These are phyloP conservation scores for Hygrophorus russula DNA, from an alignment of 768 basidiomycete species.

Conservation along the genomic window DNA sequence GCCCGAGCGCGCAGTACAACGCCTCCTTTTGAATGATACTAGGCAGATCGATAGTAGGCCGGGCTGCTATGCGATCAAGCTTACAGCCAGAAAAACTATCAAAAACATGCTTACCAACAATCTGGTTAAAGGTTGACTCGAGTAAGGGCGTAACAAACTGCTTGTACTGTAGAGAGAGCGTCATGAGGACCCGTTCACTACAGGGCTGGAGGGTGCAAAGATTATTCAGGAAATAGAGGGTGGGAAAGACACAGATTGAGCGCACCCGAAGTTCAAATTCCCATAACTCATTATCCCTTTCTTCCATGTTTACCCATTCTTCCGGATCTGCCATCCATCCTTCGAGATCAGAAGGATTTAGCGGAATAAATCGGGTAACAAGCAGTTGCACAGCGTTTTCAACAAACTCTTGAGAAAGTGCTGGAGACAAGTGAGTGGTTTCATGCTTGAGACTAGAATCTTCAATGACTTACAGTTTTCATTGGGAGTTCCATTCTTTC, in stretches of 20 bases:
- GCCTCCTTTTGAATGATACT: conserved; percentile 74
- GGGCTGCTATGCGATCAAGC: conserved; percentile 18
- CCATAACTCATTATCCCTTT: conserved; percentile 87
- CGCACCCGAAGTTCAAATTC: conserved; percentile 84
- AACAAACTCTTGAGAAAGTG: conserved; percentile 58
- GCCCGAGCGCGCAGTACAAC: conserved; percentile 81
- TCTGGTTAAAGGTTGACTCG: conserved; percentile 42
- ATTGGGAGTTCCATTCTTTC: conserved; percentile 49
- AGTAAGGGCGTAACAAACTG: conserved; percentile 62
- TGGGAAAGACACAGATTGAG: background rate
- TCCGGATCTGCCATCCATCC: conserved; percentile 85
- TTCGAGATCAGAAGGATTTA: conserved; percentile 73
- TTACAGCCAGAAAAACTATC: conserved; percentile 1
- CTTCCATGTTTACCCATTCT: conserved; percentile 88
- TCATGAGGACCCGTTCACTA: conserved; percentile 85
- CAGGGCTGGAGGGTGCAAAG: conserved; percentile 50
- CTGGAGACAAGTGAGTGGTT: conserved; percentile 21
- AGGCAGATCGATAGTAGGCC: conserved; percentile 40
- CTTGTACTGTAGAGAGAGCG: conserved; percentile 58
- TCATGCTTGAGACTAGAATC: background rate
- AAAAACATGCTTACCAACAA: conserved; percentile 37
- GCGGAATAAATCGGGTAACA: conserved; percentile 74
- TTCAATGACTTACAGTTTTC: conserved; percentile 35
- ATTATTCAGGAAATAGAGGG: conserved; percentile 1
- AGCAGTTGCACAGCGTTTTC: conserved; percentile 65